A percentile compares a stretch with the other conserved stretches of the same genome.
Conservation (phyloP, 106 monocot genomes). For the Alisma plantagoaquatica region DNA sequence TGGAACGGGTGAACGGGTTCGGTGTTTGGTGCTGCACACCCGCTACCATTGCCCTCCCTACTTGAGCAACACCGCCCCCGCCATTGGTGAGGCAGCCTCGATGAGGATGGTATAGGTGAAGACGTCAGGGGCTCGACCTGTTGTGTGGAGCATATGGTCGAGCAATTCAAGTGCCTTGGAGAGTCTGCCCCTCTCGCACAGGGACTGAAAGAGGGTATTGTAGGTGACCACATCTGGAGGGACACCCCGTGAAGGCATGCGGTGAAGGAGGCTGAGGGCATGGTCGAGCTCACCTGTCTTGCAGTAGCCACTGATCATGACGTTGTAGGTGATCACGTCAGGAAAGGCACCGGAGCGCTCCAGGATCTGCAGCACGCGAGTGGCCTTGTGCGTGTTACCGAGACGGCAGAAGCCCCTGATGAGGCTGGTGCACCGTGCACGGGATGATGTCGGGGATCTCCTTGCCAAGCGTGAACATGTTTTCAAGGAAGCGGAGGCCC, state of each 20-base stretch:
- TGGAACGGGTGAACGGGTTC: no score
- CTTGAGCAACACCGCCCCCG: no score
- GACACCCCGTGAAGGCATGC: conserved; percentile 40
- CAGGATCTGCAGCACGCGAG: conserved; percentile 39
- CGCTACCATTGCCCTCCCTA: no score
- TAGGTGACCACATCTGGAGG: conserved; percentile 67
- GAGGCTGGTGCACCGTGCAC: conserved; percentile 81
- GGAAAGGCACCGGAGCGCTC: conserved; percentile 43
- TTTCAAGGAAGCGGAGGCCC: conserved; percentile 37
- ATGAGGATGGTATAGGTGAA: conserved; percentile 91
- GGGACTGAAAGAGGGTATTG: conserved; percentile 67
- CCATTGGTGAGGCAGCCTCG: conserved; percentile 59
- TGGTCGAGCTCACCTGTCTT: conserved; percentile 41
- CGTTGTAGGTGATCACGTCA: conserved; percentile 81
- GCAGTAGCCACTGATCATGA: conserved; percentile 70
- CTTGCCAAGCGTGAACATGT: conserved; percentile 12
- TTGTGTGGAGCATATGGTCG: conserved; percentile 45
- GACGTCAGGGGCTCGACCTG: conserved; percentile 38
- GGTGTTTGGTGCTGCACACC: no score
- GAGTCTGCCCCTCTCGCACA: conserved; percentile 38
- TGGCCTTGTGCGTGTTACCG: conserved; percentile 26
- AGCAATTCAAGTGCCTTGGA: conserved; percentile 45
- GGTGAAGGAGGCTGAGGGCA: conserved; percentile 35
- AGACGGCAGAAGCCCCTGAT: conserved; percentile 64
- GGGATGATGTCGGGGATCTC: conserved; percentile 37